Conservation (phyloP, 2,329 filamentous ascomycete genomes). For the Emydomyces testavorans region DNA sequence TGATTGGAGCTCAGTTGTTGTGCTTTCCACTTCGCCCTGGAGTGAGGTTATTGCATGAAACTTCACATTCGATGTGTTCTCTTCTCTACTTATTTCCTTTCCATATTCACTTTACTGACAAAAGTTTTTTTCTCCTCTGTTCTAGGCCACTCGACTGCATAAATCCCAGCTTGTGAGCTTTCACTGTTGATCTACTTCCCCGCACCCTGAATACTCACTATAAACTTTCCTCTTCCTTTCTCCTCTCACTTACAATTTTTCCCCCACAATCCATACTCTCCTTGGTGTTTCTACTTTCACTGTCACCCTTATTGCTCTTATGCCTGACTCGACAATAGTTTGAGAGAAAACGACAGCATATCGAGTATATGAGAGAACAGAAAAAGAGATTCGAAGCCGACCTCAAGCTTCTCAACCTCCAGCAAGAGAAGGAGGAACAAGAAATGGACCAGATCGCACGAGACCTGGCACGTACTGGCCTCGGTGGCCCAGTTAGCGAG, state of each 20-base stretch:
- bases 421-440: constrained; percentile 69
- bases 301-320: constrained; percentile 6
- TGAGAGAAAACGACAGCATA: constrained; percentile 86
- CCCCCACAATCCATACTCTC: constrained; percentile 4
- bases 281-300: neutral
- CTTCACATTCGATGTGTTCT: constrained; percentile 1
- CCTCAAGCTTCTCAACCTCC: constrained; percentile 78
- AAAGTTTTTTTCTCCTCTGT: constrained; percentile 3
- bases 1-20: constrained; percentile 1
- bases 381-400: constrained; percentile 82
- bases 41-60: constrained; percentile 8
- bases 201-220: neutral
- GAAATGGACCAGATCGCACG: constrained; percentile 78
- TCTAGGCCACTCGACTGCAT: constrained; percentile 21
- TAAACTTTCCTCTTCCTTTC: neutral
- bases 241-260: constrained; percentile 16
- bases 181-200: neutral
- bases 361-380: constrained; percentile 81
- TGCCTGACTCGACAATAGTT: constrained; percentile 49
- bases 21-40: constrained; percentile 1
- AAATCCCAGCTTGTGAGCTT: constrained; percentile 22
- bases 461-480: constrained; percentile 51
- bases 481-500: constrained; percentile 72
- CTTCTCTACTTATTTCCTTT: neutral
- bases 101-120: constrained; percentile 12